Conservation (phyloP, 1,284 basidiomycete genomes). For the Fomitopsis pinicola region DNA sequence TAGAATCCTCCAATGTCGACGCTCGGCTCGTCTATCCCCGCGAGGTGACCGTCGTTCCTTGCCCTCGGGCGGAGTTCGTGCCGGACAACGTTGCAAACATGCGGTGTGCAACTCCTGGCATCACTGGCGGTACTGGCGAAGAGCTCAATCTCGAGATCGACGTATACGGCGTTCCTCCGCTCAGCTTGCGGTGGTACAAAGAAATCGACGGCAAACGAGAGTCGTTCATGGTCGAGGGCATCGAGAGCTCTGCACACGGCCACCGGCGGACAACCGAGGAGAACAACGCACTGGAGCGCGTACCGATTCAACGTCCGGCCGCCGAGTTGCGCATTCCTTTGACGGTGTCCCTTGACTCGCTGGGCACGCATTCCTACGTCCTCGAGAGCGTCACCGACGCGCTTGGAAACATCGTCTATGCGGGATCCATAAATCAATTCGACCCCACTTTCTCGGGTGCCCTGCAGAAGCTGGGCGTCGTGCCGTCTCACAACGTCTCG, state of each 20-base stretch:
- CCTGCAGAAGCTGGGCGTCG: background rate
- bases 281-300: constrained; percentile 12
- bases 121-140: constrained; percentile 51
- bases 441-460: background rate
- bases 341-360: constrained; percentile 52
- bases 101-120: constrained; percentile 49
- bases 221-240: constrained; percentile 77
- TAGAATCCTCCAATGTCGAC: constrained; percentile 65
- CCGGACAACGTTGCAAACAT: constrained; percentile 40
- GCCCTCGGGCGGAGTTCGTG: constrained; percentile 72
- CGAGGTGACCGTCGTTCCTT: constrained; percentile 78
- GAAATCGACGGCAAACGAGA: constrained; percentile 60
- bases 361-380: constrained; percentile 65
- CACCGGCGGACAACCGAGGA: constrained; percentile 15
- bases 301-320: constrained; percentile 28
- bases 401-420: constrained; percentile 62
- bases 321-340: constrained; percentile 67
- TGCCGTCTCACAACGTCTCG: constrained; percentile 2
- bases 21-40: constrained; percentile 61
- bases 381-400: constrained; percentile 74
- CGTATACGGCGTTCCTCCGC: constrained; percentile 74
- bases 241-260: constrained; percentile 51
- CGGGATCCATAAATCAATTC: constrained; percentile 24
- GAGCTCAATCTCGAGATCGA: constrained; percentile 62
- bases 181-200: constrained; percentile 75